A percentile compares a stretch with the other conserved stretches of the same genome.
phyloP scores from a whole-genome alignment of 1,139 yeast genomes.

The Sugiyamaella castrensis region DNA sequence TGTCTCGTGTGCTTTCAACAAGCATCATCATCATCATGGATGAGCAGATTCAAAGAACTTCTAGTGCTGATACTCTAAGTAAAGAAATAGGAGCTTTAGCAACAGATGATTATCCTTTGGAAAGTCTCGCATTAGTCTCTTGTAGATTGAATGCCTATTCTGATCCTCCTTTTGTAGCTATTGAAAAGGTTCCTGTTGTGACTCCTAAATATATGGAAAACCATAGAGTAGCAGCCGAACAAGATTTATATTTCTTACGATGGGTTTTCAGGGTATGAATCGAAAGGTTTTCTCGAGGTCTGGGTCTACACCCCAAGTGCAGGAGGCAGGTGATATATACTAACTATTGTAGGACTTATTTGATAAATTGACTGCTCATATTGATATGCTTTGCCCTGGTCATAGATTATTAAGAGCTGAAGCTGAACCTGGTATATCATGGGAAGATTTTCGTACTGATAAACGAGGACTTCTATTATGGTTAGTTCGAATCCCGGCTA shows the following conservation, averaged over 20 bases:
- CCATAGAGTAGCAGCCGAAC: constrained; percentile 21
- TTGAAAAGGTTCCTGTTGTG: constrained; percentile 25
- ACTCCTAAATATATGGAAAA: constrained; percentile 22
- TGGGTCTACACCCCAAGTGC: no score
- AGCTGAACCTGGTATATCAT: constrained; percentile 29
- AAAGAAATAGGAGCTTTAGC: constrained; percentile 15
- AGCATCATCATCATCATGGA: constrained; percentile 8
- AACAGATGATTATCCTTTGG: constrained; percentile 5
- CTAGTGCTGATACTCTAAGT: constrained; percentile 22
- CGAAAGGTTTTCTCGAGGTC: no score
- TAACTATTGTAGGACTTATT: constrained; percentile 19
- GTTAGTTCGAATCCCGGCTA: constrained; percentile 20
- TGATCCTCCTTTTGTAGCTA: constrained; percentile 18
- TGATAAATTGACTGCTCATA: constrained; percentile 17
- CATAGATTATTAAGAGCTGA: constrained; percentile 26
- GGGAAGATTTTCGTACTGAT: constrained; percentile 28
- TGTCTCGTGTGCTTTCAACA: no score
- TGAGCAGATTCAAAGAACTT: constrained; percentile 12
- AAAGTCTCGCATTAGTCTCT: constrained; percentile 21
- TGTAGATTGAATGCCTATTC: constrained; percentile 21
- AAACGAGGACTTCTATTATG: constrained; percentile 27
- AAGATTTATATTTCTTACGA: constrained; percentile 27
- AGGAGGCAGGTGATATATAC: not conserved
- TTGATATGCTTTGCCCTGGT: constrained; percentile 18
- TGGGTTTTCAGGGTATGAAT: constrained; percentile 28